Conservation (phyloP, 2,329 filamentous ascomycete species). For the Neurospora crassa region DNA sequence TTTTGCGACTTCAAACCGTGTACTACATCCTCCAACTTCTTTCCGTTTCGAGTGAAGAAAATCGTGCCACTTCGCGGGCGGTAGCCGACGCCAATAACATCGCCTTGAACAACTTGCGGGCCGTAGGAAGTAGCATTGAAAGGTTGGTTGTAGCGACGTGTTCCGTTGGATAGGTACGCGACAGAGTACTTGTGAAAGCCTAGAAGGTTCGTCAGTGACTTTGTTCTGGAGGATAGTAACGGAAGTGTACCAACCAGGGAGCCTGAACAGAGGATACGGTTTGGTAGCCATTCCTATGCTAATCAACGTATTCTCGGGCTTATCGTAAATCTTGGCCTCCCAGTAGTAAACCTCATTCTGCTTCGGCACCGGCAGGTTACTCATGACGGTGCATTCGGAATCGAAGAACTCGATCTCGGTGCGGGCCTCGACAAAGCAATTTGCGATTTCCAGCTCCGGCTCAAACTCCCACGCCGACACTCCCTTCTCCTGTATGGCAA, state of each 20-base stretch:
- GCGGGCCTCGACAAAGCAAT: slow-evolving; percentile 92
- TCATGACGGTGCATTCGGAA: slow-evolving; percentile 93
- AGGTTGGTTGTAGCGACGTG: slow-evolving; percentile 85
- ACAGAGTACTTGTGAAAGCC: slow-evolving; percentile 89
- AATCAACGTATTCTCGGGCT: slow-evolving; percentile 77
- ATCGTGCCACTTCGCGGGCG: slow-evolving; percentile 87
- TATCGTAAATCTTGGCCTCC: slow-evolving; percentile 98
- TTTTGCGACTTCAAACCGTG: slow-evolving; percentile 92
- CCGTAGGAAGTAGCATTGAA: slow-evolving; percentile 75
- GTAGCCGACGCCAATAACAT: slow-evolving; percentile 93
- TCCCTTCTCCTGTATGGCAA: slow-evolving; percentile 97
- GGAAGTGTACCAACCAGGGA: slow-evolving; percentile 61
- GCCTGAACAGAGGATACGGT: slow-evolving; percentile 86
- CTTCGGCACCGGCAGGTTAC: slow-evolving; percentile 92
- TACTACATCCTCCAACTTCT: slow-evolving; percentile 88
- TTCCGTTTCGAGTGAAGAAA: slow-evolving; percentile 97
- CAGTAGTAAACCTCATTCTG: slow-evolving; percentile 99
- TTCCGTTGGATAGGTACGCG: slow-evolving; percentile 81
- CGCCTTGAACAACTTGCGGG: slow-evolving; percentile 78
- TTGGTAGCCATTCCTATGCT: slow-evolving; percentile 95
- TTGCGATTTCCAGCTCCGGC: slow-evolving; percentile 96
- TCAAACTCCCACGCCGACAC: slow-evolving; percentile 99
- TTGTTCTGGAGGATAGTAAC: not conserved
- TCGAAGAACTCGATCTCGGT: slow-evolving; percentile 99
- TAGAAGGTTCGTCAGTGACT: slow-evolving; percentile 24